Evolutionary conservation across 805 yeast species (phyloP), one percentile per base, ranked within the genome.

Genomic region (Candida hungchunana): DNA sequence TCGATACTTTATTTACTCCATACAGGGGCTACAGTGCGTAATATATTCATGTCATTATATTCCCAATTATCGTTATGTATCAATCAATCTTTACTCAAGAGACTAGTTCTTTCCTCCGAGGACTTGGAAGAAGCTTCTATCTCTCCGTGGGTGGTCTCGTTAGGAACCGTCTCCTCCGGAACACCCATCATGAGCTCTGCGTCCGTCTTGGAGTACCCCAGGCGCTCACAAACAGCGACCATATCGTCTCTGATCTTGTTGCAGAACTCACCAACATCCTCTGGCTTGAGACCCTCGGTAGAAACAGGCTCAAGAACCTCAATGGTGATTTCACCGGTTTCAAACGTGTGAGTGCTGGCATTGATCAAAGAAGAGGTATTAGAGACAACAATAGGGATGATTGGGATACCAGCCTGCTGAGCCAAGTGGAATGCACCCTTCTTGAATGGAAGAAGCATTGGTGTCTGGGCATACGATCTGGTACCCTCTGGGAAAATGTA

Each of bases 361-460:
- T 75, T 74, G 64, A 84, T 73, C 31, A 93, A 59, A 20, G 77
- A 72, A 4, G 95, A 79, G 36, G 95, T 85, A 65, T 93, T 93
- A 21, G 90, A 76, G 8, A 86, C 88, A 11, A 86, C 94, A 33
- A 83, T 67, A 7, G 99, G 98, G 17, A 93, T 76, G 33, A 93
- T 69, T 14, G 97, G 97, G 24, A 90, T 79, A 27, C 77, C 77
- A 6, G 95, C 95, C 62, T 88, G 95, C 44, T 84, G 82, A 7
- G 99, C 99, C 55, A 93, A 72, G 62, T 93, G 97, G 78, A 93
- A 93, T 0, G 97, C 97, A 37, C 99, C 99, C 58, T 93, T 93
- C 62, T 93, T 93, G 66, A 93, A 87, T 1, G 95, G 95, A 32
- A 87, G 69, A 57, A 93, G 63, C 4, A 70, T 77, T 33, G 94